Conservation (phyloP, 345 rosid species). For the Acer negundo region DNA sequence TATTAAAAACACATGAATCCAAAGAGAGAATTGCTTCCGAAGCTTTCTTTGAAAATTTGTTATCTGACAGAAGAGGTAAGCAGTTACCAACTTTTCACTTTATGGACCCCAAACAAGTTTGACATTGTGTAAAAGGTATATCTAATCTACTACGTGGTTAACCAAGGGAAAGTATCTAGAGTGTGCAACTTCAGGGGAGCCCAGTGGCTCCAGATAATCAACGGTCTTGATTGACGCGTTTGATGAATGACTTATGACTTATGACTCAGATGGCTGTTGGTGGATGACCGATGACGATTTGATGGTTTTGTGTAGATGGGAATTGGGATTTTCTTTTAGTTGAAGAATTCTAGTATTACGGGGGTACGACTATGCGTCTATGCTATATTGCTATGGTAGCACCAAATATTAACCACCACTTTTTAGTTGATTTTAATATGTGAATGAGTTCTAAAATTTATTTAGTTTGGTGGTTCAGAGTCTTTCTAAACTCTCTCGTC, state of each 20-base stretch:
- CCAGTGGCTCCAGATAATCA: not conserved
- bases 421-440: too few species aligned
- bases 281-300: not conserved
- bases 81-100: slow-evolving; percentile 19
- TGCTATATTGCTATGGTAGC: too few species aligned
- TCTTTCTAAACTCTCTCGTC: too few species aligned
- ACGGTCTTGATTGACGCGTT: not conserved
- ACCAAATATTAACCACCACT: too few species aligned
- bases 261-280: not conserved
- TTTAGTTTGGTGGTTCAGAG: too few species aligned
- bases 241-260: not conserved
- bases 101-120: slow-evolving; percentile 20
- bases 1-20: not conserved
- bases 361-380: too few species aligned
- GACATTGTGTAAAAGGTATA: slow-evolving; percentile 15
- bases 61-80: slow-evolving; percentile 8
- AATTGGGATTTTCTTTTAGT: not conserved
- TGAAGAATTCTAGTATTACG: slow-evolving; percentile 7
- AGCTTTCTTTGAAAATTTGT: slow-evolving; percentile 11
- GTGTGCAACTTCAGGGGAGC: not conserved
- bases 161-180: not conserved
- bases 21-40: not conserved
- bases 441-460: too few species aligned
- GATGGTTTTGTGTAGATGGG: not conserved
- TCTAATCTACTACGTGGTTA: too few species aligned